These are phyloP conservation scores for Ensete ventricosum DNA, from an alignment of 176 grass and related monocot genomes.

Conservation along the genomic window DNA sequence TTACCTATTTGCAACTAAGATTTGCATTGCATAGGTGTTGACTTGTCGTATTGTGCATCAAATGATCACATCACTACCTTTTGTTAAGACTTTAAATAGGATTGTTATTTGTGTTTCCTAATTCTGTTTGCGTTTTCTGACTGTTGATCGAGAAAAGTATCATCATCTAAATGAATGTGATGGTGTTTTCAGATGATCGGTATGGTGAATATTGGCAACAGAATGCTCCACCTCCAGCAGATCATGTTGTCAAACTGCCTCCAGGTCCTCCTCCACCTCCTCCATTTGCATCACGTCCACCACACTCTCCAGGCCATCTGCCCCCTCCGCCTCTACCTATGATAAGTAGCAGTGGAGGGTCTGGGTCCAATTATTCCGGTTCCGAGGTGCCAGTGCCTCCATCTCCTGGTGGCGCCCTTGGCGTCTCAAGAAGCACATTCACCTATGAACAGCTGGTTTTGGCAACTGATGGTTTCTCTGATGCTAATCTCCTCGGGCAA, in stretches of 20 bases:
- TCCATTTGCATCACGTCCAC: background rate
- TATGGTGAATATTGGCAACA: conserved; percentile 23
- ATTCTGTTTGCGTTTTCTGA: background rate
- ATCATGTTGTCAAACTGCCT: conserved; percentile 22
- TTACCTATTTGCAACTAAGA: background rate
- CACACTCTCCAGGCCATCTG: background rate
- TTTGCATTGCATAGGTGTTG: background rate
- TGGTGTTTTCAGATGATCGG: background rate
- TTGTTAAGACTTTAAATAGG: background rate
- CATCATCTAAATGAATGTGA: background rate
- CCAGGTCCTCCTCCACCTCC: background rate
- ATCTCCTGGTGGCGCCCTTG: conserved; percentile 8
- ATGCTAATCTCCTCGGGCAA: conserved; percentile 26
- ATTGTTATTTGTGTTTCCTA: background rate
- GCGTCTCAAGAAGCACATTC: conserved; percentile 10
- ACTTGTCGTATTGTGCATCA: background rate
- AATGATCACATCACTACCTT: background rate
- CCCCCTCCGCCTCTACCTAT: conserved; percentile 18
- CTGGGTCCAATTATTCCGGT: conserved; percentile 22
- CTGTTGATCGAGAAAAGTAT: background rate
- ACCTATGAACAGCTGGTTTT: conserved; percentile 15
- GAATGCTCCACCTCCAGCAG: conserved; percentile 2
- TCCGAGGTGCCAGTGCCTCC: conserved; percentile 6
- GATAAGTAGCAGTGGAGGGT: conserved; percentile 22
- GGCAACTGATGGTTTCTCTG: conserved; percentile 25